Base-by-base conservation (phyloP, 139 green algal genomes). In the Chlamydomonas asymmetrica region DNA sequence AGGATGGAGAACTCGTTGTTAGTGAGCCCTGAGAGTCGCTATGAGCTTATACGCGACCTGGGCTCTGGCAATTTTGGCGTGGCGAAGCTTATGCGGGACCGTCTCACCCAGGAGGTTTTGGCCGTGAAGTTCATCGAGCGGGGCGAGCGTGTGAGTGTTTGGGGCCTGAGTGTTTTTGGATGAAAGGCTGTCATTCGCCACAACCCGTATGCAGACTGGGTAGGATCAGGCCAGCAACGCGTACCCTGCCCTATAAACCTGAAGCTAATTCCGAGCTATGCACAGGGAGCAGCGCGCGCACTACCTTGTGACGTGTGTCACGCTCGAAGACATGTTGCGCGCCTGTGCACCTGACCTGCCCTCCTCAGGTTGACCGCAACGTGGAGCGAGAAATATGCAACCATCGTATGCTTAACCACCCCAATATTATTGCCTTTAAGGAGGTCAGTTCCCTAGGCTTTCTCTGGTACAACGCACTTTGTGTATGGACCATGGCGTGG, bases 351-450 rank as follows among this genome's bases (percentile, higher is more conserved):
- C 18, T n/a, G 18, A 59, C 18, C 49, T 59, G 32, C 3, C 31
- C 45, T 31, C n/a, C 37, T 57, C 87, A 97, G 91, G 96, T 99
- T 54, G 96, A 98, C 80, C 94, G 94, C 67, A 99, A 99, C 74
- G 96, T 99, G 52, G 92, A 98, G 87, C 83, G 97, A 3, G 97
- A 99, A 80, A 96, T 99, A 40, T 89, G 98, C 66, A 99, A 99
- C 74, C 97, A 99, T 79, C 68, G 93, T 1, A 88, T 88, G 71
- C 82, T 99, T 43, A 88, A 87, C 13, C 96, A 99, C 75, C 94
- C 94, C n/a, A 98, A 99, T 79, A 98, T 99, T 66, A 89, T 99
- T 13, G 76, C 82, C 4, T 99, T 99, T 86, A 92, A 91, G 40
- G 94, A 97, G 86, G 93, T 94, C 49, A 10, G 79, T n/a, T n/a